Evolutionary conservation across 2,329 filamentous ascomycete genomes (phyloP).

Genomic region (Trichoderma cornu-damae): DNA sequence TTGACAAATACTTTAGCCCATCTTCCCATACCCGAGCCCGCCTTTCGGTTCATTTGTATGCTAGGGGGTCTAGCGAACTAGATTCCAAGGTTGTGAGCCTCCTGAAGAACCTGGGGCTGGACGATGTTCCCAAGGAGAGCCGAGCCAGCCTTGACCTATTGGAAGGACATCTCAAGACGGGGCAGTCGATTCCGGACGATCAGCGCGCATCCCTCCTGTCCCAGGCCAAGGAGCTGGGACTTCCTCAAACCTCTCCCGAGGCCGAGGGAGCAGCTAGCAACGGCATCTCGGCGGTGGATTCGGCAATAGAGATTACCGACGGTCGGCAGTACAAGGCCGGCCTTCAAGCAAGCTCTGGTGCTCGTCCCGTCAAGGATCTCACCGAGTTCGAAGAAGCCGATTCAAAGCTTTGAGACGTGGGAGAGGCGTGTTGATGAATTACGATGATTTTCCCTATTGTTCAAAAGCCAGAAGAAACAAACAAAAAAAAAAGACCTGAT

Average conservation of each 20-base stretch:
- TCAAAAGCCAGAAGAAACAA: too few species aligned
- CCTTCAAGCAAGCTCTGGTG: conserved; percentile 66
- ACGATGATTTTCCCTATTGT: conserved; percentile 11
- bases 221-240: conserved; percentile 40
- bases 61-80: conserved; percentile 54
- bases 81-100: conserved; percentile 42
- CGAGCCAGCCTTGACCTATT: conserved; percentile 47
- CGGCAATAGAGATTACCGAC: conserved; percentile 63
- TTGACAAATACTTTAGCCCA: conserved; percentile 67
- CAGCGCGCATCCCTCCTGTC: conserved; percentile 47
- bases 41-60: conserved; percentile 74
- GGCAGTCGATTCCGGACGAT: conserved; percentile 44
- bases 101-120: conserved; percentile 34
- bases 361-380: conserved; percentile 67
- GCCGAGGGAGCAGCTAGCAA: conserved; percentile 35
- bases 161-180: conserved; percentile 45
- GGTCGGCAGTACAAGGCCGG: conserved; percentile 75
- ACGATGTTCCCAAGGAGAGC: conserved; percentile 39
- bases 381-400: conserved; percentile 82
- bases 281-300: conserved; percentile 38
- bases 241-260: conserved; percentile 32
- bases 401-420: conserved; percentile 62
- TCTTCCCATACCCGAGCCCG: conserved; percentile 71
- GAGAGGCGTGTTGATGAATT: not conserved
- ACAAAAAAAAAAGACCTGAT: conserved; percentile 5